These are phyloP conservation scores for Tylopilus orsonianus DNA, from an alignment of 1,284 basidiomycete genomes.

Conservation along the genomic window DNA sequence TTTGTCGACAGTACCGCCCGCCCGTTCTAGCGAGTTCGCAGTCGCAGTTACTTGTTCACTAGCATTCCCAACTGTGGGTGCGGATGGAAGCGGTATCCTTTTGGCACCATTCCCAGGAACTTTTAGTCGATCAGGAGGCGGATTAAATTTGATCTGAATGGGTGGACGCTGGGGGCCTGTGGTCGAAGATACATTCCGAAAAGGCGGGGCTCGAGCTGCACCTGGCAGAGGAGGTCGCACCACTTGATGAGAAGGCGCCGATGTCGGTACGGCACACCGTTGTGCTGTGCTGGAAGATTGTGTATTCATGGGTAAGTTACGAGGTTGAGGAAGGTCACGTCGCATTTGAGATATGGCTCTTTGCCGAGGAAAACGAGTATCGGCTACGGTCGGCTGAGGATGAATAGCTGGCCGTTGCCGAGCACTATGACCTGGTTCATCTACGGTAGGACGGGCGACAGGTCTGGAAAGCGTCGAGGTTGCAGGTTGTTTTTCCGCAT, in stretches of 20 bases:
- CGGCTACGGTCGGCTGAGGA: neutral
- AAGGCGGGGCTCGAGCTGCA: conserved; percentile 8
- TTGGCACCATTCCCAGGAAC: conserved; percentile 34
- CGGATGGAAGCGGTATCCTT: conserved; percentile 35
- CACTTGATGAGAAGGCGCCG: conserved; percentile 13
- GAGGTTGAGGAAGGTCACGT: conserved; percentile 19
- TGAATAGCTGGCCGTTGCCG: conserved; percentile 11
- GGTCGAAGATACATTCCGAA: conserved; percentile 8
- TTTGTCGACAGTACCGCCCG: conserved; percentile 2
- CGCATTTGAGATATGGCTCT: conserved; percentile 22
- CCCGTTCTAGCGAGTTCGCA: neutral
- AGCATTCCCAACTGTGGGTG: conserved; percentile 4
- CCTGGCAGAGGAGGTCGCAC: conserved; percentile 11
- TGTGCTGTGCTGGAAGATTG: conserved; percentile 26
- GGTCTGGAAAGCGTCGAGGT: conserved; percentile 14
- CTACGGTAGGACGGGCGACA: conserved; percentile 7
- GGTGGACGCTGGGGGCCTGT: conserved; percentile 32
- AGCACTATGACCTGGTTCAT: neutral
- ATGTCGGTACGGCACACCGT: conserved; percentile 20
- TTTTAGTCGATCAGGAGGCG: conserved; percentile 23
- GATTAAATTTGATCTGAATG: conserved; percentile 28
- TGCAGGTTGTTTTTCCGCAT: conserved; percentile 9
- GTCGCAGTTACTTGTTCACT: conserved; percentile 6
- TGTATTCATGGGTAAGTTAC: conserved; percentile 13
- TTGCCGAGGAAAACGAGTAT: conserved; percentile 17